Conservation (phyloP, 139 green algal species). For the Picochlorum costavermella region DNA sequence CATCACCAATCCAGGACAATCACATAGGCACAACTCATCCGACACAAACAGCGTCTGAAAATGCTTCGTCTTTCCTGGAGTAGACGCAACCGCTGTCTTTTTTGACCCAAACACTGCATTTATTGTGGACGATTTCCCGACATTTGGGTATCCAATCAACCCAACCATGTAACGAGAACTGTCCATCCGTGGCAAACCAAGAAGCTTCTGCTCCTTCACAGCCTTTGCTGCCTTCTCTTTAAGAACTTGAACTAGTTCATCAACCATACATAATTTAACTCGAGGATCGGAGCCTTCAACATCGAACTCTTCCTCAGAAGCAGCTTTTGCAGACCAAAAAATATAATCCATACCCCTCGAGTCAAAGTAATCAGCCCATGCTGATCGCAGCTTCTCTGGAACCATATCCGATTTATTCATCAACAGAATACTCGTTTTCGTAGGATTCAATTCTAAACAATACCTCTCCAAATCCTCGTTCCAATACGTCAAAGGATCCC, state of each 20-base stretch:
- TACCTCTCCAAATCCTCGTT: constrained; percentile 73
- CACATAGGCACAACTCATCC: constrained; percentile 66
- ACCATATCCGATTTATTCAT: constrained; percentile 98
- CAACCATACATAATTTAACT: constrained; percentile 34
- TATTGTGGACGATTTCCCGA: constrained; percentile 88
- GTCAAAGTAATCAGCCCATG: constrained; percentile 87
- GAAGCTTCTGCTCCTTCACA: constrained; percentile 9
- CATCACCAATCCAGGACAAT: constrained; percentile 91
- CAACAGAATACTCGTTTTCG: constrained; percentile 74
- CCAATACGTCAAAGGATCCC: constrained; percentile 92
- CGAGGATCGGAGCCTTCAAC: constrained; percentile 15
- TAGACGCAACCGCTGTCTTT: constrained; percentile 89
- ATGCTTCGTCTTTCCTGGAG: constrained; percentile 98
- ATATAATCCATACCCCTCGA: constrained; percentile 47
- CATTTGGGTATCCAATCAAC: constrained; percentile 95
- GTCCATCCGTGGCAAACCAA: constrained; percentile 7
- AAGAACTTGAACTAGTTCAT: constrained; percentile 36
- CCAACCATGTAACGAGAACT: constrained; percentile 60
- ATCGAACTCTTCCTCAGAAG: constrained; percentile 27
- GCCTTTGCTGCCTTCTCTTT: constrained; percentile 19
- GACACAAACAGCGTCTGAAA: constrained; percentile 94
- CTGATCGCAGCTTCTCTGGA: constrained; percentile 37
- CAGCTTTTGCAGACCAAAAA: constrained; percentile 72
- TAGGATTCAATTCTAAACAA: constrained; percentile 48
- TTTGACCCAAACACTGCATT: constrained; percentile 95